These are phyloP conservation scores for Ogataea minuta DNA, from an alignment of 805 yeast genomes.

Conservation along the genomic window DNA sequence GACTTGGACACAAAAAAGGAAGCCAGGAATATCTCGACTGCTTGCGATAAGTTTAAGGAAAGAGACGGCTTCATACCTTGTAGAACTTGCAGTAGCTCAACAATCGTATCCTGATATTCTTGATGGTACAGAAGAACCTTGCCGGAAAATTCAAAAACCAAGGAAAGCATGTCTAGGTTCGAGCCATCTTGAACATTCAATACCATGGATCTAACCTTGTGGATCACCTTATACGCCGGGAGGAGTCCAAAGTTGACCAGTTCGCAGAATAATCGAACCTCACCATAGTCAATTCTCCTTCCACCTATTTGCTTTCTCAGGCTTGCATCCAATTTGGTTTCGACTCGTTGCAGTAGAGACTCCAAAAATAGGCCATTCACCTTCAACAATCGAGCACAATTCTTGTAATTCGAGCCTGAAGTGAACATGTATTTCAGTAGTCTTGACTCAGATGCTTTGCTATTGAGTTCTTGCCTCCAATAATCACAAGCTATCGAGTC, in stretches of 20 bases:
- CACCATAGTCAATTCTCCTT: constrained; percentile 50
- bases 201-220: constrained; percentile 63
- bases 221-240: constrained; percentile 69
- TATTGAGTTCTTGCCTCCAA: constrained; percentile 52
- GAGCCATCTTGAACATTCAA: constrained; percentile 48
- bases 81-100: constrained; percentile 58
- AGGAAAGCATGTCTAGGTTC: constrained; percentile 65
- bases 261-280: constrained; percentile 66
- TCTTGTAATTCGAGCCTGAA: constrained; percentile 44
- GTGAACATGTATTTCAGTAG: constrained; percentile 51
- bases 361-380: constrained; percentile 48
- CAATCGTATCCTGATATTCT: constrained; percentile 58
- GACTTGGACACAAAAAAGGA: constrained; percentile 53
- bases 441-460: constrained; percentile 69
- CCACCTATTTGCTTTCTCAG: constrained; percentile 61
- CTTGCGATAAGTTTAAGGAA: constrained; percentile 53
- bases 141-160: constrained; percentile 76
- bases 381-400: constrained; percentile 69
- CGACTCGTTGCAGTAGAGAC: constrained; percentile 25
- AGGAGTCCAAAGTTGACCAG: constrained; percentile 72
- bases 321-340: constrained; percentile 49
- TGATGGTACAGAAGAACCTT: constrained; percentile 55
- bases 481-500: constrained; percentile 48
- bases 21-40: constrained; percentile 55
- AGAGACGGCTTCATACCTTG: constrained; percentile 48